Base-by-base conservation (phyloP, 805 yeast species). In the Candida verbasci region DNA sequence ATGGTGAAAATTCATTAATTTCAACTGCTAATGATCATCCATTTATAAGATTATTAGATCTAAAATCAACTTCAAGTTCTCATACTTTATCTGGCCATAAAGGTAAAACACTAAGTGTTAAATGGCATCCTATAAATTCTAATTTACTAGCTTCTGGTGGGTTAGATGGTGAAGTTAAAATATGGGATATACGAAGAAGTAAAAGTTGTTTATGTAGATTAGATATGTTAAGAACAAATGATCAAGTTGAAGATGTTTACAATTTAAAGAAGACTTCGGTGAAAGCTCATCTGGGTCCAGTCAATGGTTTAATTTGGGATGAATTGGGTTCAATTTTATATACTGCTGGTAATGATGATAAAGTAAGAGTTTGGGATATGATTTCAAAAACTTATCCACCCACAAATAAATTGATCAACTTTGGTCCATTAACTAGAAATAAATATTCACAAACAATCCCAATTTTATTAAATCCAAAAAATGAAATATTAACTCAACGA, bases 161-260 rank as follows among this genome's bases (percentile, higher is more conserved):
- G 15, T 72, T 76, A 12, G 86, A 82, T 47, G 96, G 97, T 0
- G 80, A 80, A 31, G 80, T 84, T 7, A 71, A 84, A 35, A 53
- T 89, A 0, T 89, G 97, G 97, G 97, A 89, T 53, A 72, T 87
- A 9, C 61, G 97, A 31, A 62, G 83, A 32, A 75, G 86, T 17
- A 66, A 69, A 12, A 72, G 82, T 24, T 81, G 86, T 48, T 56
- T 86, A 17, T 70, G 79, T 29, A 68, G 78, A 11, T 57, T 86
- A 40, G 89, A 86, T 50, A 64, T 77, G 65, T 56, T 68, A 27
- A 59, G 70, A 12, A 70, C 78, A 1, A 64, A 60, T 31, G 37
- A 45, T 17, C 22, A 39, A 3, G 30, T 20, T n/a, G 31, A 33
- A 5, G 35, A 36, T 9, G 4, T 15, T 3, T 18, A 25, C 5